phyloP scores from a whole-genome alignment of 306 rosid species.

The Albizia julibrissin region DNA sequence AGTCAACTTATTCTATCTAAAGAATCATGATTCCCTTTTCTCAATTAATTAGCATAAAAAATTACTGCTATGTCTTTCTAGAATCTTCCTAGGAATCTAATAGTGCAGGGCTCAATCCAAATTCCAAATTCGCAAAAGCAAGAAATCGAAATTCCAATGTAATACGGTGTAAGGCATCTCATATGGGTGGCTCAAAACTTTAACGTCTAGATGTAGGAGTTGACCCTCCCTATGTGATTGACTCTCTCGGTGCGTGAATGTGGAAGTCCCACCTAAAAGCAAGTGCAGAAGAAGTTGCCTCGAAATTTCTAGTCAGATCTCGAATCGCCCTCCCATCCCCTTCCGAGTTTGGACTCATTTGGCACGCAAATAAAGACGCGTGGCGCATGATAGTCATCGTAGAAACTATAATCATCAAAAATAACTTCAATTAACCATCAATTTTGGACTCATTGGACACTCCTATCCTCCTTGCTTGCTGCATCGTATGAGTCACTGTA shows the following conservation, averaged over 20 bases:
- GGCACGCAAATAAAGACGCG: constrained; percentile 14
- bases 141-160: constrained; percentile 17
- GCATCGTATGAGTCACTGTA: no score
- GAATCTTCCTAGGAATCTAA: constrained; percentile 40
- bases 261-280: constrained; percentile 24
- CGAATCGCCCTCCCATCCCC: constrained; percentile 12
- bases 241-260: not conserved
- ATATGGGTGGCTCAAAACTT: not conserved
- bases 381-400: not conserved
- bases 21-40: constrained; percentile 6
- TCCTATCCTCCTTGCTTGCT: not conserved
- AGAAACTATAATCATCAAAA: not conserved
- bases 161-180: constrained; percentile 8
- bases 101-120: not conserved
- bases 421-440: not conserved
- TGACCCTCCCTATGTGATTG: not conserved
- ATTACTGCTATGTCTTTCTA: not conserved
- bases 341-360: constrained; percentile 10
- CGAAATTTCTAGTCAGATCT: constrained; percentile 34
- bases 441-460: not conserved
- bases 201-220: not conserved
- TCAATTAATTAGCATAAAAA: constrained; percentile 4
- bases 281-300: constrained; percentile 22
- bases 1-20: constrained; percentile 44
- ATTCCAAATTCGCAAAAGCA: constrained; percentile 19